Base-by-base conservation (phyloP, 2,329 filamentous ascomycete genomes). In the Claviceps cyperi region DNA sequence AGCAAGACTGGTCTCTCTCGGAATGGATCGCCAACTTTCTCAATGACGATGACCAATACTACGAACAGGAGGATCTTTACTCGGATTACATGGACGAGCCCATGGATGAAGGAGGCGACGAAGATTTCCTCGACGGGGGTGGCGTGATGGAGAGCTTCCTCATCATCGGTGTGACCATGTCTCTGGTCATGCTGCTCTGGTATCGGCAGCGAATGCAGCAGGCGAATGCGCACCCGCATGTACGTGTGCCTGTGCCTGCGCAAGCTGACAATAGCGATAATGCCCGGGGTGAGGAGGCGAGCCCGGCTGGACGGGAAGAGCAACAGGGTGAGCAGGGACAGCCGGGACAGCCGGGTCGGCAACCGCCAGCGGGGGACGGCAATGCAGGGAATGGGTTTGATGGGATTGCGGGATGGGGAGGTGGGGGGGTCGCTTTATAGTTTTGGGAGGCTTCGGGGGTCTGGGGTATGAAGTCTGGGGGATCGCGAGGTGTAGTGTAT, bases 1-100 rank as follows among this genome's bases (percentile, higher is more conserved):
- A 76, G 61, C 84, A 87, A 57, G 76, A 86, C 44, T 86, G 85
- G 72, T 88, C 86, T 0, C 72, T 94, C 19, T 77, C 76, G 21
- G 89, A 97, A 64, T 97, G 90, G 90, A 74, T 96, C 49, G 77
- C 77, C 53, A 86, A 90, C 53, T 96, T 96, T 62, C 72, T 95
- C 32, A 80, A 86, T 53, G 77, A 84, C 48, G 79, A 86, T 51
- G 71, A 77, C 47, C 71, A 74, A 56, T 83, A 85, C 57, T 84
- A 88, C 51, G 77, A 83, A 24, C 75, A 77, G 3, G 72, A 70
- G 4, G 24, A 60, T 62, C 43, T 49, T 11, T 80, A 80, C 55
- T 53, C 53, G 2, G 75, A 78, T 14, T 75, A 77, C 32, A 63
- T 70, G 32, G 76, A 76, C 48, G 76, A 77, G 47, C 70, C 70